Evolutionary conservation across 768 basidiomycete species (phyloP), one percentile per base, ranked within the genome.

Genomic region (Termitomyces sp.): DNA sequence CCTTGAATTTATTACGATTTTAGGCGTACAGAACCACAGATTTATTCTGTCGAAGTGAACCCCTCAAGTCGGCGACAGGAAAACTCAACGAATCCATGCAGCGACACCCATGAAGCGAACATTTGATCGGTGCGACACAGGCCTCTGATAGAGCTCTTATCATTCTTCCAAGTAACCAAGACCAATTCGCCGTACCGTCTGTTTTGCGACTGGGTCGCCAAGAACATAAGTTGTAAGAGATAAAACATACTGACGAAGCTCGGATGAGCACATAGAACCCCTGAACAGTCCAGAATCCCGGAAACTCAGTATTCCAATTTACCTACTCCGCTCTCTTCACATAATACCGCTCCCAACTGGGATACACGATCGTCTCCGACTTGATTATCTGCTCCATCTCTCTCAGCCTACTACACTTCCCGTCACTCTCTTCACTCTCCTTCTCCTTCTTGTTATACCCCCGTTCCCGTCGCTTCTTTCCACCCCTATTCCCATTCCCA

Each of bases 311-410:
- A 6, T 32, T 14, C 30, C 35, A 17, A 5, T 35, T 54, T 62
- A 34, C 70, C 69, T 54, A 64, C 37, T 71, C 69, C 34, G 66
- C 67, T 35, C 67, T 71, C 60, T 75, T 77, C 38, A 86, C 75
- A 40, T 76, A 64, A 65, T 88, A 87, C 56, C 81, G 72, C 65
- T 87, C 84, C 85, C 85, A 88, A 51, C 75, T 79, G 28, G 85
- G 84, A 64, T 80, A 83, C 17, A 72, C 59, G 34, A 79, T 72
- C 55, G 77, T 76, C 67, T 78, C 81, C 17, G 70, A 70, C 64
- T 69, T 66, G 62, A 74, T 67, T 22, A 65, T 67, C 49, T 70
- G 69, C 51, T 64, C 60, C 56, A 61, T 51, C 57, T 62, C 59
- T 46, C 53, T 68, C 37, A 62, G 9, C 30, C 26, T 22, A 10